Evolutionary conservation across 1,284 basidiomycete species (phyloP).

Genomic region (Leccinum pseudoinsigne): DNA sequence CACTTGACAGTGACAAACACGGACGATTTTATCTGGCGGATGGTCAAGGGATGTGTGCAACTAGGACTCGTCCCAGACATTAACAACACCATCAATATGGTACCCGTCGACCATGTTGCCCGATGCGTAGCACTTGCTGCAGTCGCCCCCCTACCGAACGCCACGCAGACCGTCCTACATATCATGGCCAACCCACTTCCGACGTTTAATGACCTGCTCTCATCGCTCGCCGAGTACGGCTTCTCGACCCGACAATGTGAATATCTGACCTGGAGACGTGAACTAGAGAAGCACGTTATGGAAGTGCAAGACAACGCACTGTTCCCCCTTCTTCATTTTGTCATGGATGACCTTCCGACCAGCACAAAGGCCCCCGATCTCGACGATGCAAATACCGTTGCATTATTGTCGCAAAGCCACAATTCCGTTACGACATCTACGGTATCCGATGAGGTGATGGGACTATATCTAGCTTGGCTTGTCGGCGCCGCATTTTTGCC

Average conservation of each 20-base stretch:
- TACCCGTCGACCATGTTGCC: constrained; percentile 97
- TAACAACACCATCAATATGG: constrained; percentile 98
- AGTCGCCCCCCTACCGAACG: constrained; percentile 49
- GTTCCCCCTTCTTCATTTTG: constrained; percentile 97
- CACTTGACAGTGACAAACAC: constrained; percentile 85
- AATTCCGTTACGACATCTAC: constrained; percentile 48
- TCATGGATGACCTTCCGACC: constrained; percentile 95
- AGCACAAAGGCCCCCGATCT: constrained; percentile 94
- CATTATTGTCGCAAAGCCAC: constrained; percentile 54
- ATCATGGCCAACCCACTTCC: constrained; percentile 86
- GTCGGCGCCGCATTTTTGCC: constrained; percentile 87
- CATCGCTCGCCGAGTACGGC: constrained; percentile 77
- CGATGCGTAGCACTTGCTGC: constrained; percentile 77
- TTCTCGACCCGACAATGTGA: constrained; percentile 81
- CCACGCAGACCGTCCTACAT: constrained; percentile 76
- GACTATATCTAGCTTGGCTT: constrained; percentile 94
- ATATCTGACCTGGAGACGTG: constrained; percentile 90
- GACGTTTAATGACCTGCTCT: constrained; percentile 90
- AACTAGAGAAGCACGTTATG: constrained; percentile 94
- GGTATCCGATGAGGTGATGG: constrained; percentile 79
- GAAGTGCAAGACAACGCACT: constrained; percentile 94
- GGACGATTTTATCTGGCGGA: constrained; percentile 98
- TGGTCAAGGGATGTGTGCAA: constrained; percentile 98
- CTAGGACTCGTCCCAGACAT: constrained; percentile 96
- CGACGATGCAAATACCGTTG: constrained; percentile 83